Base-by-base conservation (phyloP, 2,329 filamentous ascomycete genomes). In the Bisporella sp. region DNA sequence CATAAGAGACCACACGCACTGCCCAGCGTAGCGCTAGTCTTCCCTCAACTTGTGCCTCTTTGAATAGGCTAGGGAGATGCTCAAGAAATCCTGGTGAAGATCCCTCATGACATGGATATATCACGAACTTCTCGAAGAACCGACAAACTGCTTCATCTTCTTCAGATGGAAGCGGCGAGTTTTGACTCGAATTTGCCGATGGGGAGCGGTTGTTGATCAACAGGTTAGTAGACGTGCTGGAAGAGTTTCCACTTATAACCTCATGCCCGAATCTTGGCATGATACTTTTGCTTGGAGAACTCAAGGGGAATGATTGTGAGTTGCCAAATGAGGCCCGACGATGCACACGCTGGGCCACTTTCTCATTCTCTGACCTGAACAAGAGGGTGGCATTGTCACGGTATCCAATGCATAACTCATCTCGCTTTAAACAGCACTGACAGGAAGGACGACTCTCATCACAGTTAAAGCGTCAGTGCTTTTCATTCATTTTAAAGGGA, bases 61-160 rank as follows among this genome's bases (percentile, higher is more conserved):
- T n/a, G n/a, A n/a, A n/a, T n/a, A n/a, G n/a, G n/a, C n/a, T n/a
- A n/a, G n/a, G n/a, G n/a, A n/a, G n/a, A n/a, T n/a, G n/a, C n/a
- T 71, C 68, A 1, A 71, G 60, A 45, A 72, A 72, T 2, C 69
- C 68, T 3, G 68, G 62, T 4, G 63, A 62, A 1, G 68, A 70
- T 28, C 55, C 63, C 41, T 68, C 58, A 12, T 59, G 66, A 48
- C 66, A 67, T 2, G 69, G 69, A 31, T 68, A 64, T 4, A 71
- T 50, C 13, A 71, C 67, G 48, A 67, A 71, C 43, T 66, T 69
- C n/a, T 66, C 66, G 42, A 71, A 63, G 47, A 71, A 71, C 0
- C 49, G 40, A 13, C 61, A 52, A 5, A 66, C 61, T 3, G 61
- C 64, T 31, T 57, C 55, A 8, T 71, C 62, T 49, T 68, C 62